A percentile compares a stretch with the other conserved stretches of the same genome.
Evolutionary conservation across 2,329 filamentous ascomycete species (phyloP).

Genomic region (Canariomyces notabilis): DNA sequence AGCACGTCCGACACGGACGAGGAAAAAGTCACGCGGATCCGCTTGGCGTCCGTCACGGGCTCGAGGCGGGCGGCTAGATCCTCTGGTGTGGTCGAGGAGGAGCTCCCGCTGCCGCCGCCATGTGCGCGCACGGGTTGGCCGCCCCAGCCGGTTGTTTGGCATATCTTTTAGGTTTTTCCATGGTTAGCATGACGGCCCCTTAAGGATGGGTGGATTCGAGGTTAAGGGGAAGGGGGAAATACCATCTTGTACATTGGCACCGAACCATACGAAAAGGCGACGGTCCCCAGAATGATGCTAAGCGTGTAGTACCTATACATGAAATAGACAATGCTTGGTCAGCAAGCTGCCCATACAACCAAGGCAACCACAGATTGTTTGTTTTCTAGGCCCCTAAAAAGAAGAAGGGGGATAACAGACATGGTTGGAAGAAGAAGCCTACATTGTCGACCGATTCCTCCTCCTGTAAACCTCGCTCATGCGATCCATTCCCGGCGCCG

Average conservation of each 20-base stretch:
- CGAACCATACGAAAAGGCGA: constrained; percentile 75
- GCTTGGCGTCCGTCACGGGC: constrained; percentile 74
- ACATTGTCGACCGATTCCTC: constrained; percentile 65
- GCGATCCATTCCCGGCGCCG: constrained; percentile 56
- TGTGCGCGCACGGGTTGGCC: constrained; percentile 86
- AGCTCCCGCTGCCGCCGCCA: constrained; percentile 43
- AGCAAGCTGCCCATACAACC: constrained; percentile 5
- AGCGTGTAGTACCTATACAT: constrained; percentile 62
- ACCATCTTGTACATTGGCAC: constrained; percentile 88
- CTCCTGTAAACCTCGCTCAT: constrained; percentile 58
- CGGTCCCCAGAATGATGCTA: constrained; percentile 72
- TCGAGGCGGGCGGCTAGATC: constrained; percentile 73
- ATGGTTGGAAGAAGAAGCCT: constrained; percentile 33
- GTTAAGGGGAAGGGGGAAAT: constrained; percentile 6
- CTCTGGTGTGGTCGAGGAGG: constrained; percentile 32
- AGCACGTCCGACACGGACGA: constrained; percentile 91
- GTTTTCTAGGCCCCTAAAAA: constrained; percentile 9
- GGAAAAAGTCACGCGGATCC: constrained; percentile 93
- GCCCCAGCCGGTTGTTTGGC: constrained; percentile 83
- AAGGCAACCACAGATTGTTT: no score
- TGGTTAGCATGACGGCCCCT: background rate
- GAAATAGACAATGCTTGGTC: background rate
- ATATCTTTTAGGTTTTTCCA: constrained; percentile 51
- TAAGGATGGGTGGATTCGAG: background rate
- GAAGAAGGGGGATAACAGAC: background rate